Percentiles rank a stretch among this genome's conserved stretches.
Evolutionary conservation across 345 rosid genomes (phyloP).

Genomic region (Camelina sativa): DNA sequence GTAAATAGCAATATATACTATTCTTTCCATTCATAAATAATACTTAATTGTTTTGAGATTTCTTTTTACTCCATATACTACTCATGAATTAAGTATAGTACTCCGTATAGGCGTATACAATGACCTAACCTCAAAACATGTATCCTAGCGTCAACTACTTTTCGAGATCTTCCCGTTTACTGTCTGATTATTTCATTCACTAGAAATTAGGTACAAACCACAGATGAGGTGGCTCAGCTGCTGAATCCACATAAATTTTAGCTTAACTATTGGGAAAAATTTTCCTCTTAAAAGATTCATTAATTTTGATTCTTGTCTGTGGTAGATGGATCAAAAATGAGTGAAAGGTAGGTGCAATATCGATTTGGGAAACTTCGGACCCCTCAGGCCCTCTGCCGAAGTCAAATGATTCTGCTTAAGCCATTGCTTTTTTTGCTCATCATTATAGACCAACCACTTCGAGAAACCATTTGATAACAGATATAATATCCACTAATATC

Average conservation of each 20-base stretch:
- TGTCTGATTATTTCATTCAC: conserved; percentile 9
- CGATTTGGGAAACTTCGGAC: conserved; percentile 36
- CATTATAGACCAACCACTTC: conserved; percentile 32
- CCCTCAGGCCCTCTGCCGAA: conserved; percentile 24
- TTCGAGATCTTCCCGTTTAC: background rate
- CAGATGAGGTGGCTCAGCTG: conserved; percentile 27
- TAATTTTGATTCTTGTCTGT: conserved; percentile 36
- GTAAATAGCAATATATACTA: background rate
- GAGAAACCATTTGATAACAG: conserved; percentile 3
- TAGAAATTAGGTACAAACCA: conserved; percentile 19
- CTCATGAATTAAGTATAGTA: background rate
- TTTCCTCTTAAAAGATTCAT: conserved; percentile 11
- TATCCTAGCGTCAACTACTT: background rate
- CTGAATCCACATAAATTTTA: conserved; percentile 16
- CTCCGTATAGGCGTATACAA: too few species aligned
- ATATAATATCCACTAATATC: background rate
- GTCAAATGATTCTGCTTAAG: conserved; percentile 37
- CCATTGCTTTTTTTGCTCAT: conserved; percentile 22
- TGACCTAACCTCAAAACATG: conserved; percentile 11
- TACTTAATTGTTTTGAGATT: background rate
- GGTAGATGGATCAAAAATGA: conserved; percentile 30
- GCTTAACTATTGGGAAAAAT: conserved; percentile 16
- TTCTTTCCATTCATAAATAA: background rate
- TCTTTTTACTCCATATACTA: background rate
- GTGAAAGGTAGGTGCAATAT: conserved; percentile 32